Base-by-base conservation (phyloP, 1,139 yeast species). In the Blastobotrys aristatus region DNA sequence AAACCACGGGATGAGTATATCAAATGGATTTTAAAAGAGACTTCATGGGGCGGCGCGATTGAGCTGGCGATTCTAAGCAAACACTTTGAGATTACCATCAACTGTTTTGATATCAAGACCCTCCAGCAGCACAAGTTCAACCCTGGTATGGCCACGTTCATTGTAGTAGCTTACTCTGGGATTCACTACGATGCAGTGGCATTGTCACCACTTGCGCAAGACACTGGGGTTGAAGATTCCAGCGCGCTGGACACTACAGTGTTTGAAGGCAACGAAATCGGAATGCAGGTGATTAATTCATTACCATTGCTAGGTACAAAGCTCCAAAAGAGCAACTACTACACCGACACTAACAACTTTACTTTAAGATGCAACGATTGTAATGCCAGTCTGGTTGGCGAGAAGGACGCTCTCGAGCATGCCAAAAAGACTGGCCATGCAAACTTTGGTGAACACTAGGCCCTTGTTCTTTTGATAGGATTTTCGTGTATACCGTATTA, bases 41-140 rank as follows among this genome's bases (percentile, higher is more conserved):
- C 75, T 41, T 75, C 86, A 20, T 85, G 95, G 95, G 95, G 95
- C 17, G 95, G 95, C 6, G 94, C 89, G 3, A 84, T 86, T 39
- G 95, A 85, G 61, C 67, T 85, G 48, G 79, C 82, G 13, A 82
- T 86, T 8, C 64, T 86, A 30, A 75, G 88, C 1, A 70, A 73
- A 29, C 71, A 75, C 58, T 71, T 83, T 44, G 67, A 70, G 2
- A 63, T 83, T 4, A 71, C 77, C 4, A 79, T 85, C 34, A 71
- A 75, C 49, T 81, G 88, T 24, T 65, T 84, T 33, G 95, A 85
- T 58, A 78, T 85, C 21, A 85, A 81, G 57, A 82, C 80, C 57
- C 78, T 79, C 2, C 71, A 79, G 38, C 64, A 76, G 41, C 84
- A 84, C 55, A 70, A 70, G 43, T 84, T 84, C 70, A 79, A 69